Base-by-base conservation (phyloP, 169 alveolate species). In the Plasmodium malariae region DNA sequence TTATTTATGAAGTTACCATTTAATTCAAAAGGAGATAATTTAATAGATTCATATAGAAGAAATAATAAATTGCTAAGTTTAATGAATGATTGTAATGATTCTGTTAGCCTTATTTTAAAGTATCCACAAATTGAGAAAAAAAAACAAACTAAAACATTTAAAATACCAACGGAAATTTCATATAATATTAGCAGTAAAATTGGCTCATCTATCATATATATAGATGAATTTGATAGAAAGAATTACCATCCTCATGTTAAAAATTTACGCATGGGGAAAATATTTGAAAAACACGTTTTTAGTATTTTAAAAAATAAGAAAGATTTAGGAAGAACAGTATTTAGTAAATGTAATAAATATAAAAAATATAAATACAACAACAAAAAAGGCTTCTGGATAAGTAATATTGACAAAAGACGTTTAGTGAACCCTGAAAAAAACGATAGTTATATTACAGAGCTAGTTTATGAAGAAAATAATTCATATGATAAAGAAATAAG, bases 191-290 rank as follows among this genome's bases (percentile, higher is more conserved):
- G 76, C n/a, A 43, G 26, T 36, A 55, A 86, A n/a, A 57, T 86
- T 14, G 92, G 92, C 7, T 45, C 69, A 43, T 17, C 87, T 28
- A 86, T 86, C n/a, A 86, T 69, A 70, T 86, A 86, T 59, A 87
- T 70, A 34, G 92, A 86, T 37, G 49, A 86, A 17, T 86, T 86
- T 86, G 87, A 86, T 45, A 86, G 92, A 74, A 86, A 36, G 49
- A 37, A 57, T 62, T 45, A 86, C 43, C 87, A 69, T 24, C 92
- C 92, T 26, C 9, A 68, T 14, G 92, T 86, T 43, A 34, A 70
- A 40, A 86, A 86, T 60, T 59, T 86, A 57, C 92, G 70, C 36
- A 86, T 86, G 92, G 78, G 87, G 24, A 68, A 71, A 28, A 34
- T 69, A 43, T 86, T 55, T 62, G 92, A 86, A 69, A 86, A 48